These are phyloP conservation scores for Oryza meridionalis DNA, from an alignment of 176 grass and related monocot species.

Conservation along the genomic window DNA sequence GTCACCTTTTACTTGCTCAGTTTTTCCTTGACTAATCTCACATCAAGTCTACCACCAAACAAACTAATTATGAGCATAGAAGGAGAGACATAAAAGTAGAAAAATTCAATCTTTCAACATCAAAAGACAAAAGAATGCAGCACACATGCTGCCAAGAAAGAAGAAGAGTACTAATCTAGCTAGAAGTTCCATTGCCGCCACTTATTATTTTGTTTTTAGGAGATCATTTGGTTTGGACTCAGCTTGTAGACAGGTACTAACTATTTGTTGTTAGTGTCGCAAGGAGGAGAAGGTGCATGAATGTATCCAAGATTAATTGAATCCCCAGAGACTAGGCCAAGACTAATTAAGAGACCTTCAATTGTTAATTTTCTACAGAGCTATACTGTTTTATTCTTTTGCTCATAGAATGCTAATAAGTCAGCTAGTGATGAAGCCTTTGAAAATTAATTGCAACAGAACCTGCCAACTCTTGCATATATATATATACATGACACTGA, in stretches of 20 bases:
- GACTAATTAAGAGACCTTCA: background rate
- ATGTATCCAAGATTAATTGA: background rate
- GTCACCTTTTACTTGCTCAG: constrained; percentile 5
- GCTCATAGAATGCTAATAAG: too few species aligned
- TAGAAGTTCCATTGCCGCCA: background rate
- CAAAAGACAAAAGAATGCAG: background rate
- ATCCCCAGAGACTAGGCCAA: background rate
- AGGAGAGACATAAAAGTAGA: background rate
- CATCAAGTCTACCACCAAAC: background rate
- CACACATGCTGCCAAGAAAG: background rate
- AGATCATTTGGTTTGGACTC: background rate
- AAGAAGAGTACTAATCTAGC: background rate
- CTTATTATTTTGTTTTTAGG: constrained; percentile 27
- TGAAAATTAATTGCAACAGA: too few species aligned
- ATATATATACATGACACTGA: background rate
- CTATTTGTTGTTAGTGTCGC: background rate
- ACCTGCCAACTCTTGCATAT: too few species aligned
- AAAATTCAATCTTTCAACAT: background rate
- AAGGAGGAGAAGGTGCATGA: constrained; percentile 25
- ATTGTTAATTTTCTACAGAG: background rate
- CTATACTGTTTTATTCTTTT: background rate
- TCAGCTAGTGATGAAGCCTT: too few species aligned
- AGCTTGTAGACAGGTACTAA: constrained; percentile 11
- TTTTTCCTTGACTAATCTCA: constrained; percentile 13
- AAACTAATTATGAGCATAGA: background rate